Evolutionary conservation across 2,329 filamentous ascomycete genomes (phyloP).

Genomic region (Botryosphaeria dothidea): DNA sequence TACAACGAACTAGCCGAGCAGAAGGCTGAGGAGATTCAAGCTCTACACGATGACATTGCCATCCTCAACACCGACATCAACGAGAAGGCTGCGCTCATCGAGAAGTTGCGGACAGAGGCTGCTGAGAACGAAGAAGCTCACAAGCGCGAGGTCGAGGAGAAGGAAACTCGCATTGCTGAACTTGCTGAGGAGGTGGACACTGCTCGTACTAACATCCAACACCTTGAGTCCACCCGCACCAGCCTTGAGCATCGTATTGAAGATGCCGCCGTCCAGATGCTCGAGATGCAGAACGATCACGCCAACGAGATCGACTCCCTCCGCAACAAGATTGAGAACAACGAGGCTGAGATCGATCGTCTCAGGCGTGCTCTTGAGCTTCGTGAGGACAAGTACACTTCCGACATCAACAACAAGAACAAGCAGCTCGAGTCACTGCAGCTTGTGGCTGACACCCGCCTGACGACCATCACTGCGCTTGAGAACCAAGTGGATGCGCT

Average conservation of each 20-base stretch:
- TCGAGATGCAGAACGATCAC: constrained; percentile 34
- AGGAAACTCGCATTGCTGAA: constrained; percentile 32
- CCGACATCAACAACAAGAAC: constrained; percentile 29
- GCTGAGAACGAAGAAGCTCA: constrained; percentile 33
- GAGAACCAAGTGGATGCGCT: constrained; percentile 33
- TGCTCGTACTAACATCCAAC: constrained; percentile 22
- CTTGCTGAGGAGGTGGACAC: constrained; percentile 24
- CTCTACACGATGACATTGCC: constrained; percentile 31
- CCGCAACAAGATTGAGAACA: constrained; percentile 40
- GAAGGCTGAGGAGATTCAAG: constrained; percentile 31
- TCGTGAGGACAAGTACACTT: constrained; percentile 28
- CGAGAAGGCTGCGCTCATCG: constrained; percentile 31
- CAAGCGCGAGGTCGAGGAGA: constrained; percentile 26
- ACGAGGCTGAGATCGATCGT: constrained; percentile 40
- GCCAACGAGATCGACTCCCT: constrained; percentile 39
- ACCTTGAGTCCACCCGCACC: constrained; percentile 29
- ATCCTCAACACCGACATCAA: constrained; percentile 37
- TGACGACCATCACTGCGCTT: constrained; percentile 33
- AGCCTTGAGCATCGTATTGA: constrained; percentile 37
- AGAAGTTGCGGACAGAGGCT: constrained; percentile 33
- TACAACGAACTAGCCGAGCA: constrained; percentile 30
- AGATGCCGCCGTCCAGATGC: constrained; percentile 36
- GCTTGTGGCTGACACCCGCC: constrained; percentile 34
- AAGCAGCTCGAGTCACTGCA: constrained; percentile 36
- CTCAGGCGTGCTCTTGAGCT: constrained; percentile 31